Percentiles rank a stretch among this genome's conserved stretches.
Evolutionary conservation across 768 basidiomycete species (phyloP).

Genomic region (Kwoniella sp.): DNA sequence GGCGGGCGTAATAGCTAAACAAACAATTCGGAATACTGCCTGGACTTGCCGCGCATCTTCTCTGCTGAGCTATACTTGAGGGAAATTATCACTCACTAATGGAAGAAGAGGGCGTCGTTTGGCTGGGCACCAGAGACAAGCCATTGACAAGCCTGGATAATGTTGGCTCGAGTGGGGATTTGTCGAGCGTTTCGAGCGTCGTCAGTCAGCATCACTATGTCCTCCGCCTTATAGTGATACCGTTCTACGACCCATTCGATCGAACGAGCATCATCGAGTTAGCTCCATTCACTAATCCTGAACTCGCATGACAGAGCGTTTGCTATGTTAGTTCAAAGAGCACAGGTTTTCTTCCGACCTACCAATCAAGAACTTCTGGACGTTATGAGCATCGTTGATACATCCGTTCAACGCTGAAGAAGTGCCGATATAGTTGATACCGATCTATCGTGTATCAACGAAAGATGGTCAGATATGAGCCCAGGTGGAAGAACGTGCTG

Average conservation of each 20-base stretch:
- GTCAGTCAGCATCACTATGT: constrained; percentile 86
- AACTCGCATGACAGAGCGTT: too few relatives aligned
- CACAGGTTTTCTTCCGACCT: constrained; percentile 6
- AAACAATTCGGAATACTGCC: too few relatives aligned
- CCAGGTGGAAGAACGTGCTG: too few relatives aligned
- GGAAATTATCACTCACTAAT: constrained; percentile 40
- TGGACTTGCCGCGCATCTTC: too few relatives aligned
- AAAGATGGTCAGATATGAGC: too few relatives aligned
- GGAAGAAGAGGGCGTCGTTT: constrained; percentile 57
- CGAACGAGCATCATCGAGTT: too few relatives aligned
- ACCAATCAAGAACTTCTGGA: constrained; percentile 70
- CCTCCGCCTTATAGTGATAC: constrained; percentile 70
- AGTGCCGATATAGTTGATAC: constrained; percentile 75
- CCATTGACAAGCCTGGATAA: constrained; percentile 88
- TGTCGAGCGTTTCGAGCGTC: constrained; percentile 66
- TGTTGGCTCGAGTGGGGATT: constrained; percentile 77
- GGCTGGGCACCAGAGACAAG: constrained; percentile 76
- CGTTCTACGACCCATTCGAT: constrained; percentile 57
- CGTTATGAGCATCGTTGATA: constrained; percentile 85
- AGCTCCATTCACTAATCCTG: too few relatives aligned
- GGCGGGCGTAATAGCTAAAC: too few relatives aligned
- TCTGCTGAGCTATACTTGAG: too few relatives aligned
- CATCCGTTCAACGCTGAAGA: constrained; percentile 74
- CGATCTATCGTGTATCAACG: constrained; percentile 74
- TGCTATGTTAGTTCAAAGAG: too few relatives aligned